Evolutionary conservation across 148 eudicot genomes (phyloP).

Genomic region (Chenopodium formosanum): DNA sequence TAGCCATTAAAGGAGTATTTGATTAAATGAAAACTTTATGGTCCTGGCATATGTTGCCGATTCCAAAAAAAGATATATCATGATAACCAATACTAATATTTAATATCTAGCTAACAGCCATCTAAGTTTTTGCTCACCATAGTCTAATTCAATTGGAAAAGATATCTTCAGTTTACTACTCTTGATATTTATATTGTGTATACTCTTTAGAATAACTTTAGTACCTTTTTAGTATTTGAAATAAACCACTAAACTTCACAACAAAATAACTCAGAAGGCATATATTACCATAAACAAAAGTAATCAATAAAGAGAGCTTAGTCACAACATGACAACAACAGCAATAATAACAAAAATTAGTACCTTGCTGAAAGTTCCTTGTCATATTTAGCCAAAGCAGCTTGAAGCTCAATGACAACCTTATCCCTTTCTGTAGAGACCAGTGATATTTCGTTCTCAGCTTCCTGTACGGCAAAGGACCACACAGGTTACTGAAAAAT

Average conservation of each 20-base stretch:
- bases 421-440: slow-evolving; percentile 71
- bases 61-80: not conserved
- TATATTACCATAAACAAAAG: not conserved
- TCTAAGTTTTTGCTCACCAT: not conserved
- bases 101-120: not conserved
- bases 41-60: not conserved
- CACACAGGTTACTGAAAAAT: slow-evolving; percentile 21
- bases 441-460: slow-evolving; percentile 70
- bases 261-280: not conserved
- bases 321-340: not conserved
- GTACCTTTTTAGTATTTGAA: not conserved
- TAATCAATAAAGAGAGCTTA: slow-evolving; percentile 1
- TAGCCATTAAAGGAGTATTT: not conserved
- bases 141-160: not conserved
- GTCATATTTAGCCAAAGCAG: slow-evolving; percentile 56
- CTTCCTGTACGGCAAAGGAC: slow-evolving; percentile 57
- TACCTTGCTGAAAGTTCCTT: slow-evolving; percentile 75
- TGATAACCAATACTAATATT: not conserved
- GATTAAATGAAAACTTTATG: not conserved
- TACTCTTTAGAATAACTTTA: no score
- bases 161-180: not conserved
- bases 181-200: not conserved
- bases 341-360: slow-evolving; percentile 6
- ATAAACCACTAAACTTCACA: not conserved
- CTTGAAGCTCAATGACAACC: slow-evolving; percentile 71